Conservation (phyloP, 495 filamentous ascomycete species). For the Thermothielavioides terrestris region DNA sequence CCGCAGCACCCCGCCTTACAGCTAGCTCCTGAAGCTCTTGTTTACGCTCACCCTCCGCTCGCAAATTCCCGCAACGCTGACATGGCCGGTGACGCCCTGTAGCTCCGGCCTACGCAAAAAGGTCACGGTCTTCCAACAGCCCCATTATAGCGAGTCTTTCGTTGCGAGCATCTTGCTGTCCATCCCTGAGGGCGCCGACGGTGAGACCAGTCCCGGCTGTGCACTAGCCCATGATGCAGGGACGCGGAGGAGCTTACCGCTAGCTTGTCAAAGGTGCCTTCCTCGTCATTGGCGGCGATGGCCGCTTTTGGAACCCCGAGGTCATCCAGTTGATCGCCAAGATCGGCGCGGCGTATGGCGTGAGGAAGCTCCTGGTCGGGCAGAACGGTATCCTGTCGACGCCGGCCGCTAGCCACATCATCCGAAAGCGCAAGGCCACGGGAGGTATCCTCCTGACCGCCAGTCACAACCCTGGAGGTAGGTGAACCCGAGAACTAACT, state of each 20-base stretch:
- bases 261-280: conserved; percentile 52
- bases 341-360: conserved; percentile 92
- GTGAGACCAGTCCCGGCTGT: conserved; percentile 12
- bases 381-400: conserved; percentile 95
- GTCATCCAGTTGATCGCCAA: conserved; percentile 95
- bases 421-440: conserved; percentile 85
- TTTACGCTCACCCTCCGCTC: neutral
- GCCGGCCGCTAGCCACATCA: conserved; percentile 90
- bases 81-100: neutral
- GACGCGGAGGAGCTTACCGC: neutral
- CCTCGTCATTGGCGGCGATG: conserved; percentile 96
- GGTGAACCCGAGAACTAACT: no score
- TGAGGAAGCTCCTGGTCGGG: conserved; percentile 95
- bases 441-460: conserved; percentile 95
- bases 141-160: conserved; percentile 93
- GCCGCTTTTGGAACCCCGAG: conserved; percentile 93
- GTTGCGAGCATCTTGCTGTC: conserved; percentile 86
- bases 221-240: neutral
- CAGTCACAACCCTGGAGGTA: conserved; percentile 96
- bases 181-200: conserved; percentile 85
- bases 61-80: conserved; percentile 1
- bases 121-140: conserved; percentile 93
- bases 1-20: conserved; percentile 25
- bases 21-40: conserved; percentile 14
- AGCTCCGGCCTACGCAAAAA: conserved; percentile 98